Evolutionary conservation across 768 basidiomycete species (phyloP).

Genomic region (Psilocybe sp.): DNA sequence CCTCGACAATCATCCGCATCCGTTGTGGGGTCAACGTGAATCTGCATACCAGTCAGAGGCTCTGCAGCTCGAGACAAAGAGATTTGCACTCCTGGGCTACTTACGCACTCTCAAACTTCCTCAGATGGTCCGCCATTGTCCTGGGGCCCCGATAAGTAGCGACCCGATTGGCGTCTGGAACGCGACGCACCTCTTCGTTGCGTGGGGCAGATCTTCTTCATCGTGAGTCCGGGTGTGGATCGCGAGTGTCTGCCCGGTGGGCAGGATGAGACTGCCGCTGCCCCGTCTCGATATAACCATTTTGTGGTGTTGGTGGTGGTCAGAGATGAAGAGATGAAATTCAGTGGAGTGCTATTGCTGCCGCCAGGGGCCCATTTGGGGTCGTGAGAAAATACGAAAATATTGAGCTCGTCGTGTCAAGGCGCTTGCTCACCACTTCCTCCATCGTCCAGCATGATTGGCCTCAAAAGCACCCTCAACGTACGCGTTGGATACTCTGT

Average conservation of each 20-base stretch:
- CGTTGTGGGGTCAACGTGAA: conserved; percentile 87
- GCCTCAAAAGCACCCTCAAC: conserved; percentile 89
- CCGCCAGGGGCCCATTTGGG: conserved; percentile 15
- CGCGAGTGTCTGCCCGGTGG: conserved; percentile 76
- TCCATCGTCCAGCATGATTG: conserved; percentile 65
- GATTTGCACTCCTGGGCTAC: conserved; percentile 27
- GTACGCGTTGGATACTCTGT: conserved; percentile 36
- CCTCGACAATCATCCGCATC: conserved; percentile 96
- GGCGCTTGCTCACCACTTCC: conserved; percentile 12
- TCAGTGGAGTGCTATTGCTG: conserved; percentile 12
- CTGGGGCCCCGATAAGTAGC: conserved; percentile 32
- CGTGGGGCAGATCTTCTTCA: conserved; percentile 87
- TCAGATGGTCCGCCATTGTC: conserved; percentile 91
- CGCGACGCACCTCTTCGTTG: conserved; percentile 78
- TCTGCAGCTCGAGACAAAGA: conserved; percentile 7
- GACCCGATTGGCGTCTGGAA: conserved; percentile 5
- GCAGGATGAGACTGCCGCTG: conserved; percentile 70
- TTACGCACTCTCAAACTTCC: conserved; percentile 85
- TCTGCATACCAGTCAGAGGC: conserved; percentile 32
- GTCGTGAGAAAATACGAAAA: conserved; percentile 23
- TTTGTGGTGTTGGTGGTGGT: conserved; percentile 18
- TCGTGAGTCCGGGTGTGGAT: conserved; percentile 87
- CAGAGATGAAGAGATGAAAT: conserved; percentile 5
- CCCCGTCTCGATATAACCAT: conserved; percentile 77
- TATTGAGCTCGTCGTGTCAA: conserved; percentile 6